Evolutionary conservation across 495 filamentous ascomycete genomes (phyloP).

Genomic region (Aspergillus indologenus): DNA sequence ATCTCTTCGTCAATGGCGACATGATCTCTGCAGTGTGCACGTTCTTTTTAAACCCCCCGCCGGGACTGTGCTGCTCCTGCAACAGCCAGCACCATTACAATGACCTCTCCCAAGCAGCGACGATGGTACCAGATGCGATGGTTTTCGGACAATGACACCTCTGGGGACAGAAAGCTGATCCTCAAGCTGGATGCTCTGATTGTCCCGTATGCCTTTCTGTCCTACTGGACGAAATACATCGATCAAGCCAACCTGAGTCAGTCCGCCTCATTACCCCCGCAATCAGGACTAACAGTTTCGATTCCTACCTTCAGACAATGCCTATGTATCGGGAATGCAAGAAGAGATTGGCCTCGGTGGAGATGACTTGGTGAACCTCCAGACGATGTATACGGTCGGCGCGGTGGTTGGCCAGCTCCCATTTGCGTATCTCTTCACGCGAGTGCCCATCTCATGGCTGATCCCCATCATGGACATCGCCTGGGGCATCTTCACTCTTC

Average conservation of each 20-base stretch:
- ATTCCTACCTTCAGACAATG: constrained; percentile 8
- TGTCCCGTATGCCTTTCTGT: constrained; percentile 39
- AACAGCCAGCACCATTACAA: too few species aligned
- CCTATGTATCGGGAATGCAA: constrained; percentile 14
- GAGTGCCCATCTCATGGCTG: constrained; percentile 45
- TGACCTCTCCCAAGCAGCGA: too few species aligned
- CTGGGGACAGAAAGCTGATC: constrained; percentile 16
- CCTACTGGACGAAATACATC: constrained; percentile 49
- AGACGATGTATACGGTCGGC: constrained; percentile 38
- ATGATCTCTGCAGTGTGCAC: too few species aligned
- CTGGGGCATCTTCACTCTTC: constrained; percentile 49
- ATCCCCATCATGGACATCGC: constrained; percentile 38
- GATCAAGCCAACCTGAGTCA: constrained; percentile 40
- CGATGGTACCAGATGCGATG: too few species aligned
- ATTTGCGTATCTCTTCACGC: constrained; percentile 49
- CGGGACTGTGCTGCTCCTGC: too few species aligned
- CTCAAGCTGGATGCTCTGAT: constrained; percentile 45
- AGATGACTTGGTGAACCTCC: constrained; percentile 12
- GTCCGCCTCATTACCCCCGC: background rate
- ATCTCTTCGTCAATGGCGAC: too few species aligned
- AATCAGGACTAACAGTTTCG: background rate
- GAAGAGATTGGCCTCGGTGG: constrained; percentile 12
- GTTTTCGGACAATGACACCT: too few species aligned
- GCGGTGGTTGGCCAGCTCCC: constrained; percentile 50
- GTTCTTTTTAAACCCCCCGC: too few species aligned